Percentiles rank a stretch among this genome's conserved stretches.
Conservation (phyloP, 1,284 basidiomycete genomes). For the Takashimella koratensis region DNA sequence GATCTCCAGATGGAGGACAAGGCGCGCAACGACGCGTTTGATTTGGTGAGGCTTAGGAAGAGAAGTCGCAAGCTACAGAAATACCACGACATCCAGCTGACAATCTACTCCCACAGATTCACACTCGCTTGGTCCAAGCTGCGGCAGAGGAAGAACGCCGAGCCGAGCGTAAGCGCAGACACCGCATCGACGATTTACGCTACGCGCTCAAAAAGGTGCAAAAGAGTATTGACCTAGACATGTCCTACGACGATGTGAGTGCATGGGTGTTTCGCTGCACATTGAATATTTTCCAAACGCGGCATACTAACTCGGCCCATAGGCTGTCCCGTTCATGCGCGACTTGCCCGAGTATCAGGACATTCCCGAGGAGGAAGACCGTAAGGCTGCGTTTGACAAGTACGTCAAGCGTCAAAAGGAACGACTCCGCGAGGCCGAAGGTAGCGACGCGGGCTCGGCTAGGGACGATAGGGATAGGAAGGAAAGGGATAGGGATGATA, state of each 20-base stretch:
- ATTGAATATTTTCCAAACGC: not conserved
- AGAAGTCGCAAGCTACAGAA: too few relatives aligned
- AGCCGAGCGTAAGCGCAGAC: slow-evolving; percentile 75
- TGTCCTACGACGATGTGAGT: slow-evolving; percentile 72
- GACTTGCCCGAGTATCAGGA: slow-evolving; percentile 77
- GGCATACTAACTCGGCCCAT: too few relatives aligned
- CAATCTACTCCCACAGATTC: slow-evolving; percentile 56
- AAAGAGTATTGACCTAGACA: slow-evolving; percentile 68
- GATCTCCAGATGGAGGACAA: slow-evolving; percentile 49
- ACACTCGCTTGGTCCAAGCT: slow-evolving; percentile 64
- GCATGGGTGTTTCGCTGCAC: slow-evolving; percentile 12
- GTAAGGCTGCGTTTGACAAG: slow-evolving; percentile 74
- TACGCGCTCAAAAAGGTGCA: slow-evolving; percentile 89
- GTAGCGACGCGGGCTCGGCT: slow-evolving; percentile 59
- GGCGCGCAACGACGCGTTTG: slow-evolving; percentile 60
- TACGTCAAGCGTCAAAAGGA: slow-evolving; percentile 85
- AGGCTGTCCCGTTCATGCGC: slow-evolving; percentile 71
- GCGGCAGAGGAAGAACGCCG: slow-evolving; percentile 75
- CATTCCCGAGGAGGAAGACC: slow-evolving; percentile 68
- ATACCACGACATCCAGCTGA: too few relatives aligned
- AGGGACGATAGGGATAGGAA: slow-evolving; percentile 28
- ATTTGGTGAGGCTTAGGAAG: slow-evolving; percentile 57
- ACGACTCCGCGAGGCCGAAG: slow-evolving; percentile 61
- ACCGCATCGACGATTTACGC: slow-evolving; percentile 89
- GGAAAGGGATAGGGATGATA: slow-evolving; percentile 18